phyloP scores from a whole-genome alignment of 495 filamentous ascomycete genomes.

The Talaromyces wortmannii region DNA sequence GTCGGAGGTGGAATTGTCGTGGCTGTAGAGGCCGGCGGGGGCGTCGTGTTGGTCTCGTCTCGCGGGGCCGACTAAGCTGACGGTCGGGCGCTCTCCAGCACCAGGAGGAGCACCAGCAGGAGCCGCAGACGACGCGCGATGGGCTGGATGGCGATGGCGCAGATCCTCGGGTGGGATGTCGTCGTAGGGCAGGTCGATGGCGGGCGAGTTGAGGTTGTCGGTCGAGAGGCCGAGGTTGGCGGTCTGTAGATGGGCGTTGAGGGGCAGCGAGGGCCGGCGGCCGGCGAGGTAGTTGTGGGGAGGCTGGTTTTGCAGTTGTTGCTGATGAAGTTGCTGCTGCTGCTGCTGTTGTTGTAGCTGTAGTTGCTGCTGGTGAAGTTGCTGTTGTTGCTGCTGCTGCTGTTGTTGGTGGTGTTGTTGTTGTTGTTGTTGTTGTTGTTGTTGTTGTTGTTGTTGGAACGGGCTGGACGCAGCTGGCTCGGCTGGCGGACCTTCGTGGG shows the following conservation, averaged over 20 bases:
- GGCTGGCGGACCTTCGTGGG: constrained; percentile 1
- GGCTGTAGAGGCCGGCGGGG: constrained; percentile 15
- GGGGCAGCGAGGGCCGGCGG: neutral
- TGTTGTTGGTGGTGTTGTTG: constrained; percentile 11
- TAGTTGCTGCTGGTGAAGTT: constrained; percentile 1
- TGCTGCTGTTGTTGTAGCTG: neutral
- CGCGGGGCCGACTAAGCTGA: constrained; percentile 12
- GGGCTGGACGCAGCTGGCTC: constrained; percentile 1
- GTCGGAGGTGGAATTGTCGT: constrained; percentile 14
- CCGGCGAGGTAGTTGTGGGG: constrained; percentile 5
- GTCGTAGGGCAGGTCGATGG: neutral
- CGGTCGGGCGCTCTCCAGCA: constrained; percentile 19
- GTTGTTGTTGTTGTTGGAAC: constrained; percentile 4
- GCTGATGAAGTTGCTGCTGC: constrained; percentile 6
- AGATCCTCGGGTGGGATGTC: neutral
- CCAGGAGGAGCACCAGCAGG: neutral
- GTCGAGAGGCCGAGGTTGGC: neutral
- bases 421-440: neutral
- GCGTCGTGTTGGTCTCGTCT: constrained; percentile 13
- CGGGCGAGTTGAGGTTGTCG: neutral
- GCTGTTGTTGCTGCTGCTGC: constrained; percentile 6
- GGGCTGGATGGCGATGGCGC: constrained; percentile 6
- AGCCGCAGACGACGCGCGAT: neutral
- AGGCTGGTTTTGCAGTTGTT: constrained; percentile 7
- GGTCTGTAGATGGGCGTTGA: neutral